Base-by-base conservation (phyloP, 2,329 filamentous ascomycete species). In the Tolypocladium album region DNA sequence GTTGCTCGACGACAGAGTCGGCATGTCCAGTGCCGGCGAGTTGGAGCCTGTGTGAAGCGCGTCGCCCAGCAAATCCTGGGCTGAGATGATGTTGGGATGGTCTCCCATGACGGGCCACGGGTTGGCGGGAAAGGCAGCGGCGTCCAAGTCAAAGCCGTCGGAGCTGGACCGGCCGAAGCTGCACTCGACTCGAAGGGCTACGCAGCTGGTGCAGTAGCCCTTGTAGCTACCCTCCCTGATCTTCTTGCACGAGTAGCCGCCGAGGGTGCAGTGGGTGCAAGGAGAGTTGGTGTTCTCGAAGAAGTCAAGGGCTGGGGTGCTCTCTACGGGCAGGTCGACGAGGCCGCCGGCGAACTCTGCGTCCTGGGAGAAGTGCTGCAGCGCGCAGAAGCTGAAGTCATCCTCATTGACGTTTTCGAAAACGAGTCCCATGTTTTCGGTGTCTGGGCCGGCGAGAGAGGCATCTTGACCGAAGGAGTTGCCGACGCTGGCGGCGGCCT, bases 191-290 rank as follows among this genome's bases (percentile, higher is more conserved):
- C 78, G 76, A 40, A 86, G 72, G 17, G 84, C 83, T 55, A 86
- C 82, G 65, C 84, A 87, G 65, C 79, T 83, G 38, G 83, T 86
- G 67, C 84, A 87, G 64, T 82, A 85, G 61, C 82, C 82, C 70
- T 78, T 82, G 68, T 82, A 80, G 66, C 77, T 75, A 79, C 83
- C 83, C 70, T 86, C 83, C 40, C 77, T 71, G 61, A 86, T 82
- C 40, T 75, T 77, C 71, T 86, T 87, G 77, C 84, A 87, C 50
- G 82, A 76, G 66, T 82, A 85, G 40, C 79, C 77, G 55, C 79
- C 79, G 5, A 75, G 66, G 52, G 74, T 69, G 64, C 84, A 87
- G 65, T 82, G 76, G 24, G 69, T 68, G 66, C 84, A 87, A 4
- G 83, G 81, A 12, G 50, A 61, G 40, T 59, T 50, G 40, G 62